Evolutionary conservation across 2,329 filamentous ascomycete species (phyloP).

Genomic region (Colletotrichum lentis): DNA sequence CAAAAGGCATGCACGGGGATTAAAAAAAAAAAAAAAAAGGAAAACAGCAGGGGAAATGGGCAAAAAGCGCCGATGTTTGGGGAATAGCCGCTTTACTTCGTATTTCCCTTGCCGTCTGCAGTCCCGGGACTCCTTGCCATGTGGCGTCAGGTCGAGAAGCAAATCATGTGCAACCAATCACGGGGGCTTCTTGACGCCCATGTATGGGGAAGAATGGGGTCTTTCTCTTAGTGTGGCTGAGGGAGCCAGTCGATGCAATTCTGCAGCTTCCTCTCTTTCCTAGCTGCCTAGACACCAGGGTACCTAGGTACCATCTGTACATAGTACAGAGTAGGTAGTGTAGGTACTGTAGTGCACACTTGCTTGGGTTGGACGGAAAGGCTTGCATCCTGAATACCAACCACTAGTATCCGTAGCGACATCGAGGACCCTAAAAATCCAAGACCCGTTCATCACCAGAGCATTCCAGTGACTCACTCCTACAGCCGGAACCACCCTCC

Average conservation of each 20-base stretch:
- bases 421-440: constrained; percentile 21
- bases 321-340: no score
- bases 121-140: constrained; percentile 1
- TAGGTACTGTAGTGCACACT: not conserved
- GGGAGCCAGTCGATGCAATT: constrained; percentile 1
- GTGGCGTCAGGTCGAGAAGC: constrained; percentile 19
- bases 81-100: constrained; percentile 35
- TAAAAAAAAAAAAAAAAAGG: constrained; percentile 10
- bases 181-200: not conserved
- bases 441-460: constrained; percentile 16
- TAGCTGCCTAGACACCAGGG: no score
- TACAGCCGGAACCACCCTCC: not conserved
- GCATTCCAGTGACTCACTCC: constrained; percentile 27
- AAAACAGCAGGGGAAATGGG: constrained; percentile 1
- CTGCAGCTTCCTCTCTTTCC: not conserved
- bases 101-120: not conserved
- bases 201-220: not conserved
- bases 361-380: not conserved
- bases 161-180: constrained; percentile 23
- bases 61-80: constrained; percentile 23
- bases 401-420: constrained; percentile 22
- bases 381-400: constrained; percentile 1
- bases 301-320: no score
- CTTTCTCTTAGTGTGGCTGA: constrained; percentile 14
- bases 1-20: constrained; percentile 12